Base-by-base conservation (phyloP, 139 green algal genomes). In the Chlorella sp. region DNA sequence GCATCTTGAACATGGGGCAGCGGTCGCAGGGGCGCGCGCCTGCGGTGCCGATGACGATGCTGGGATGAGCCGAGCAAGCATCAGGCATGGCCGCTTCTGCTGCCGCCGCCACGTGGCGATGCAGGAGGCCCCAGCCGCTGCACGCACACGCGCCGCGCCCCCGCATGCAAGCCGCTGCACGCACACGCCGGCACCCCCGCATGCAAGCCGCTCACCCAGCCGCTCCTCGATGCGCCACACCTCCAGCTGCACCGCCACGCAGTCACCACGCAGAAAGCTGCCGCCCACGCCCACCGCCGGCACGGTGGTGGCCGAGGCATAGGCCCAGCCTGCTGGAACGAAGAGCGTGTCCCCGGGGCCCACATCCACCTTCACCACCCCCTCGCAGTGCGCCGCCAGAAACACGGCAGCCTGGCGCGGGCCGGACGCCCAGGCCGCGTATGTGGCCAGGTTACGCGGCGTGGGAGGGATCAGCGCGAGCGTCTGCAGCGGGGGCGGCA, bases 221-320 rank as follows among this genome's bases (percentile, higher is more conserved):
- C 68, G 17, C 33, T 67, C 56, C 71, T 82, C 76, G 4, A 82
- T 64, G 42, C 76, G 53, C 62, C 71, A 58, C 11, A 42, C 68
- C 50, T 82, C 76, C 42, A 82, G 55, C 11, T 82, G 76, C 40
- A 73, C 9, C 6, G 70, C 43, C 76, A 82, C 62, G 45, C 45
- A 31, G 27, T 82, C 67, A 4, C 53, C 8, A 4, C 42, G 29
- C 61, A 82, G 42, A 50, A 77, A 77, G 50, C 21, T 61, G 61
- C 76, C 76, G 12, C 67, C 69, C 29, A 80, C 31, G 40, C 61
- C 33, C 15, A 82, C 51, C 2, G 76, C 25, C 0, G 53, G 29
- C 12, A 40, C 36, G 19, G 76, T 73, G 33, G 58, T 60, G 70
- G 76, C 68, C 19, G 36, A 14, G 23, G 67, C 62, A 31, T 79